A percentile compares a stretch with the other conserved stretches of the same genome.
These are phyloP conservation scores for Anisodus acutangulus DNA, from an alignment of 257 asterid genomes.

Conservation along the genomic window DNA sequence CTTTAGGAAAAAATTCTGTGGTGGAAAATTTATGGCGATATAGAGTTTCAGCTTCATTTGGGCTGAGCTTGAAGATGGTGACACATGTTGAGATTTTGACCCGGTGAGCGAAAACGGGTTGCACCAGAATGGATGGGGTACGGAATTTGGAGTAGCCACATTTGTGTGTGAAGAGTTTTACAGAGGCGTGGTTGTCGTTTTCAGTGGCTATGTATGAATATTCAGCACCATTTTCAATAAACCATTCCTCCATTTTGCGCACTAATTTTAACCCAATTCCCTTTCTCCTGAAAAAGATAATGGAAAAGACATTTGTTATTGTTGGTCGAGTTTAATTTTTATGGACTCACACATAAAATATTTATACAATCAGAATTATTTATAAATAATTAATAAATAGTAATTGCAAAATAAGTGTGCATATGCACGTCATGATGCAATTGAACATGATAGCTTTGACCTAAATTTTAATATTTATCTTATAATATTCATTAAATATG, in stretches of 20 bases:
- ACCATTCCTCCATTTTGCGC: slow-evolving; percentile 69
- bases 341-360: not conserved
- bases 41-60: slow-evolving; percentile 63
- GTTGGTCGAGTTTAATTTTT: not conserved
- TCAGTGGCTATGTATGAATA: slow-evolving; percentile 89
- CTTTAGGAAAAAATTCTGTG: slow-evolving; percentile 83
- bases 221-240: slow-evolving; percentile 71
- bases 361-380: too few species aligned
- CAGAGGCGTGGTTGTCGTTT: slow-evolving; percentile 79
- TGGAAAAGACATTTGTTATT: not conserved
- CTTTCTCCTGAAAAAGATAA: slow-evolving; percentile 60
- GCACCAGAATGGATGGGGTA: slow-evolving; percentile 73
- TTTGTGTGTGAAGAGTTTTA: slow-evolving; percentile 69
- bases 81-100: slow-evolving; percentile 38
- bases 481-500: too few species aligned
- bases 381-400: too few species aligned
- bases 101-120: slow-evolving; percentile 78
- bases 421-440: too few species aligned
- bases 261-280: slow-evolving; percentile 80
- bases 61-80: slow-evolving; percentile 51
- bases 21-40: slow-evolving; percentile 72
- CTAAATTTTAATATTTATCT: too few species aligned
- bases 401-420: too few species aligned
- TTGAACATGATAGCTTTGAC: too few species aligned
- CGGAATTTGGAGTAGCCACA: slow-evolving; percentile 83